These are phyloP conservation scores for Paraphoma sp. DNA, from an alignment of 2,329 filamentous ascomycete species.

Conservation along the genomic window DNA sequence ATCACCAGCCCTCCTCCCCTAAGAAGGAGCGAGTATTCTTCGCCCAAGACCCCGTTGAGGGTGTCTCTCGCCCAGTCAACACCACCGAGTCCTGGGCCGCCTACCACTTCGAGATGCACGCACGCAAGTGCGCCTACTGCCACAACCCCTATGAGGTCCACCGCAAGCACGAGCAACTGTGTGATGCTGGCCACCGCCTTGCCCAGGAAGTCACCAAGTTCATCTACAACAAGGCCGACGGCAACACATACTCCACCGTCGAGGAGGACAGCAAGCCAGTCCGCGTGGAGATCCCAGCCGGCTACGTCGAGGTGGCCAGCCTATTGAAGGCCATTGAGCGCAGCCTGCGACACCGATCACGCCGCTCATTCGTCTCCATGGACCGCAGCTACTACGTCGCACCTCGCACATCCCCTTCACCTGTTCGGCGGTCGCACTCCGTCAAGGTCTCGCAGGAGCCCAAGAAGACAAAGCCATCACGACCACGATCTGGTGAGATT, in stretches of 20 bases:
- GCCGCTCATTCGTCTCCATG: conserved; percentile 51
- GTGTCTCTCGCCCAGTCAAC: conserved; percentile 50
- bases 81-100: conserved; percentile 53
- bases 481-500: conserved; percentile 45
- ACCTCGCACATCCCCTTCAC: conserved; percentile 39
- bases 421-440: conserved; percentile 32
- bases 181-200: conserved; percentile 52
- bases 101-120: conserved; percentile 58
- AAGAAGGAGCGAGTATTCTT: conserved; percentile 46
- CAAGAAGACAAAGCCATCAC: conserved; percentile 33
- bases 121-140: conserved; percentile 53
- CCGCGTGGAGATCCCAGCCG: conserved; percentile 53
- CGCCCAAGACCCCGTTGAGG: conserved; percentile 45
- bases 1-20: conserved; percentile 32
- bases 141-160: conserved; percentile 53
- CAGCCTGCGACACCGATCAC: conserved; percentile 43
- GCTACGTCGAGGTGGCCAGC: conserved; percentile 48
- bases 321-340: conserved; percentile 53
- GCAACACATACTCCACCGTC: conserved; percentile 42
- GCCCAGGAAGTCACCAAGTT: conserved; percentile 53
- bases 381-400: conserved; percentile 52
- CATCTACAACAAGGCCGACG: conserved; percentile 50
- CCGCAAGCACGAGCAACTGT: conserved; percentile 50
- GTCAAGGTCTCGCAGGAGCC: conserved; percentile 43
- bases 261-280: conserved; percentile 51